Evolutionary conservation across 768 basidiomycete genomes (phyloP).

Genomic region (Tricholoma hemisulphureum): DNA sequence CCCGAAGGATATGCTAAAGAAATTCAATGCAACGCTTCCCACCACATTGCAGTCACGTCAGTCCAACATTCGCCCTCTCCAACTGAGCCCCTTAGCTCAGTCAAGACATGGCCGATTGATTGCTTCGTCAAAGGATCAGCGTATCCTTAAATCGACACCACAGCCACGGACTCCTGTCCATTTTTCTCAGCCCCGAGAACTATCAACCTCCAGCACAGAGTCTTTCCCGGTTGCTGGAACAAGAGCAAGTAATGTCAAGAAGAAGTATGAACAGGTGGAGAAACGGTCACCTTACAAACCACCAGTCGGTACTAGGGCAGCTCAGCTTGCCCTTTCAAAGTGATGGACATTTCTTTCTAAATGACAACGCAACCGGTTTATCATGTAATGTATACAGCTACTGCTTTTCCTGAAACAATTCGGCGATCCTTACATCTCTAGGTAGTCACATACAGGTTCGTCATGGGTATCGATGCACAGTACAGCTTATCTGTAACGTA

Average conservation of each 20-base stretch:
- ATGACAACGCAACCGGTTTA: background rate
- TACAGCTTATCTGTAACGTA: background rate
- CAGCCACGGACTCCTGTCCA: conserved; percentile 7
- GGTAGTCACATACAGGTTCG: no score
- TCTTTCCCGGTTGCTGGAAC: conserved; percentile 38
- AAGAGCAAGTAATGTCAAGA: conserved; percentile 36
- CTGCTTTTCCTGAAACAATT: no score
- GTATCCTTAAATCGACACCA: background rate
- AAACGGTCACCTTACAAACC: conserved; percentile 37
- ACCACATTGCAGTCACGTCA: conserved; percentile 4
- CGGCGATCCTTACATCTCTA: no score
- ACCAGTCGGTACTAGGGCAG: conserved; percentile 36
- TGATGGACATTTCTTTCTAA: background rate
- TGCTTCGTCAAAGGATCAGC: background rate
- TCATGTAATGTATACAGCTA: no score
- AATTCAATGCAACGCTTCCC: conserved; percentile 2
- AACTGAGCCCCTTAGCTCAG: background rate
- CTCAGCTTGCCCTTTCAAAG: conserved; percentile 5
- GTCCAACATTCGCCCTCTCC: background rate
- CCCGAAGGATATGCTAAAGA: conserved; percentile 8
- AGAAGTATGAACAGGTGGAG: conserved; percentile 27
- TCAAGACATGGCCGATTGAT: background rate
- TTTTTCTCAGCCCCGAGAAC: background rate
- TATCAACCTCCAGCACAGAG: conserved; percentile 23
- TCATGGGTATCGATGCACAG: no score